These are phyloP conservation scores for Calonectria henricotiae DNA, from an alignment of 2,329 filamentous ascomycete genomes.

Conservation along the genomic window DNA sequence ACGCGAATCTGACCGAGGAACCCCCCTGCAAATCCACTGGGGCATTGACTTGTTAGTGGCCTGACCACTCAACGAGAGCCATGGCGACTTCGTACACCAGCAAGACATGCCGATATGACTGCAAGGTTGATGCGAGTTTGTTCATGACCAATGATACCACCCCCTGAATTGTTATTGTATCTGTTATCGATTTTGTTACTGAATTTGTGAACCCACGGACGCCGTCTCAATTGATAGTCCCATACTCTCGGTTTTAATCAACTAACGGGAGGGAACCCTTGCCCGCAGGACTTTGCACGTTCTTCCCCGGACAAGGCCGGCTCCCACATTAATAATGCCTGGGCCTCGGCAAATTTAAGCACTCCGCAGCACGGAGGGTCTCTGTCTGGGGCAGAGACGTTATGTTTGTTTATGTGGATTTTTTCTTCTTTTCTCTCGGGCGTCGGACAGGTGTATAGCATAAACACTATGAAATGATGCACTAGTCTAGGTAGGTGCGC, in stretches of 20 bases:
- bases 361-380: neutral
- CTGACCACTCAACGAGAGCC: too few species aligned
- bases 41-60: too few species aligned
- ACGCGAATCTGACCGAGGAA: too few species aligned
- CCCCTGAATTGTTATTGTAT: too few species aligned
- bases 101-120: too few species aligned
- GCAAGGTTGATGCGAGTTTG: too few species aligned
- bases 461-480: constrained; percentile 8
- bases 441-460: constrained; percentile 4
- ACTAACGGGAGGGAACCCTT: constrained; percentile 22
- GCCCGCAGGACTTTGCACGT: neutral
- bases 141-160: too few species aligned
- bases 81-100: too few species aligned
- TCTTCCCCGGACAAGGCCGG: neutral
- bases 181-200: too few species aligned
- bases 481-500: neutral
- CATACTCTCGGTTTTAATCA: neutral
- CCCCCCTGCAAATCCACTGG: too few species aligned
- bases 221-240: too few species aligned
- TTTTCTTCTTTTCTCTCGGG: neutral
- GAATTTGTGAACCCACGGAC: too few species aligned
- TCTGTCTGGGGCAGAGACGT: neutral
- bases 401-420: constrained; percentile 9
- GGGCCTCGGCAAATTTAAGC: constrained; percentile 18
- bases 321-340: constrained; percentile 12